Evolutionary conservation across 164 flowering plant species (phyloP).

Genomic region (Macadamia tetraphylla): DNA sequence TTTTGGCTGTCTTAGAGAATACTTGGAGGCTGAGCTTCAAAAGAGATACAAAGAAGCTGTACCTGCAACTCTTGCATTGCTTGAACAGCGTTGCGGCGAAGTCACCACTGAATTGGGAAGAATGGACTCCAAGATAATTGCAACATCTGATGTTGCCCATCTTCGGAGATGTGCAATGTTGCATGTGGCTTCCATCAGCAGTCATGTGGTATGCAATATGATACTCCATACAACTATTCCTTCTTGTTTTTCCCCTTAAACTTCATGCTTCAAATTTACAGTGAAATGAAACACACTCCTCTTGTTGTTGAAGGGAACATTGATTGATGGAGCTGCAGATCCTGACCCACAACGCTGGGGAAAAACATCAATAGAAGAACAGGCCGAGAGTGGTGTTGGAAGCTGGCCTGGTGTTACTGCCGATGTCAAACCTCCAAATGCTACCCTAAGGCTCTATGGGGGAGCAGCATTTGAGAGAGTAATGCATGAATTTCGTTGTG

Average conservation of each 20-base stretch:
- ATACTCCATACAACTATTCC: background rate
- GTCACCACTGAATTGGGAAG: slow-evolving; percentile 49
- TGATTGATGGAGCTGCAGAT: slow-evolving; percentile 96
- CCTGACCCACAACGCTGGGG: slow-evolving; percentile 99
- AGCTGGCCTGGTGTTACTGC: slow-evolving; percentile 89
- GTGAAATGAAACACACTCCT: background rate
- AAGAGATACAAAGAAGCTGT: slow-evolving; percentile 93
- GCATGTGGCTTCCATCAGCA: slow-evolving; percentile 77
- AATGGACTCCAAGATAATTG: slow-evolving; percentile 67
- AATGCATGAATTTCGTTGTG: slow-evolving; percentile 92
- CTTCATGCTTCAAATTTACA: background rate
- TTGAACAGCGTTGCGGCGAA: slow-evolving; percentile 88
- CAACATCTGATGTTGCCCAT: slow-evolving; percentile 86
- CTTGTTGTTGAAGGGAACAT: slow-evolving; percentile 45
- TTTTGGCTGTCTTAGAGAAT: slow-evolving; percentile 70
- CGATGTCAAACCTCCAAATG: slow-evolving; percentile 77
- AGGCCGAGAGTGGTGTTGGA: slow-evolving; percentile 71
- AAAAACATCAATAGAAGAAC: slow-evolving; percentile 79
- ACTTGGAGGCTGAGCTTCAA: slow-evolving; percentile 87
- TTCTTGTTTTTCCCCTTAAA: background rate
- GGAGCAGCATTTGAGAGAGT: slow-evolving; percentile 99
- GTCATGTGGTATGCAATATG: slow-evolving; percentile 59
- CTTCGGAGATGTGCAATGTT: slow-evolving; percentile 90
- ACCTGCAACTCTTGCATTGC: slow-evolving; percentile 93
- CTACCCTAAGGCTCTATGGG: slow-evolving; percentile 89